Evolutionary conservation across 2,329 filamentous ascomycete genomes (phyloP).

Genomic region (Pestalotiopsis sp.): DNA sequence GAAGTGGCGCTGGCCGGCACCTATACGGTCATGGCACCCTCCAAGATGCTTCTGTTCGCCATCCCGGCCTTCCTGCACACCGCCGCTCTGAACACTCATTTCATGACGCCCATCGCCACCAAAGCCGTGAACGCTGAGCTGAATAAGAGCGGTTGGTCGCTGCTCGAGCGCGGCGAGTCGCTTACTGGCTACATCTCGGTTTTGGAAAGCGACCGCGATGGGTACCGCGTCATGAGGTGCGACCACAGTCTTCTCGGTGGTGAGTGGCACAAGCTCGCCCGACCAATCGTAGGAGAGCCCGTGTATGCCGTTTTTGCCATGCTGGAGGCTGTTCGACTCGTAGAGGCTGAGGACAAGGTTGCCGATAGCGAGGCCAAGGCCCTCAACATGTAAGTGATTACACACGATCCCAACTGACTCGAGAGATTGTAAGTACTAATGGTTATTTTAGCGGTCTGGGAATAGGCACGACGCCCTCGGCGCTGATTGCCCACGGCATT

Average conservation of each 20-base stretch:
- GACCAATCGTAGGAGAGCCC: constrained; percentile 69
- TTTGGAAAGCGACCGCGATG: constrained; percentile 70
- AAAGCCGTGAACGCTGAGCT: constrained; percentile 68
- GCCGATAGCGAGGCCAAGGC: constrained; percentile 73
- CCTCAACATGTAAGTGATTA: constrained; percentile 73
- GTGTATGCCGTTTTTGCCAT: constrained; percentile 97
- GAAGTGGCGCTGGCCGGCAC: constrained; percentile 67
- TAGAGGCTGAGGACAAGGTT: constrained; percentile 59
- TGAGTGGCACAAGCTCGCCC: constrained; percentile 73
- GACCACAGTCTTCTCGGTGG: constrained; percentile 94
- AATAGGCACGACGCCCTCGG: constrained; percentile 87
- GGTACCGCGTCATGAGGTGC: constrained; percentile 83
- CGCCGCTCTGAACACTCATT: constrained; percentile 72
- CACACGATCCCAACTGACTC: background rate
- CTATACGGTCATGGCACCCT: constrained; percentile 70
- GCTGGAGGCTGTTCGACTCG: constrained; percentile 85
- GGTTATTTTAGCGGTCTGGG: constrained; percentile 71
- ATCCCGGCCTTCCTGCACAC: constrained; percentile 76
- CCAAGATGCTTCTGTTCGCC: constrained; percentile 65
- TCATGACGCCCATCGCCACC: constrained; percentile 63
- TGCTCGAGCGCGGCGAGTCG: constrained; percentile 84
- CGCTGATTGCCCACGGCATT: constrained; percentile 84
- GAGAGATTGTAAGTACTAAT: constrained; percentile 16
- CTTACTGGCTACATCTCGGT: constrained; percentile 92
- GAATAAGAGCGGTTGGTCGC: constrained; percentile 65